phyloP scores from a whole-genome alignment of 371 early-diverging fungal species.

The Cokeromyces recurvatus region DNA sequence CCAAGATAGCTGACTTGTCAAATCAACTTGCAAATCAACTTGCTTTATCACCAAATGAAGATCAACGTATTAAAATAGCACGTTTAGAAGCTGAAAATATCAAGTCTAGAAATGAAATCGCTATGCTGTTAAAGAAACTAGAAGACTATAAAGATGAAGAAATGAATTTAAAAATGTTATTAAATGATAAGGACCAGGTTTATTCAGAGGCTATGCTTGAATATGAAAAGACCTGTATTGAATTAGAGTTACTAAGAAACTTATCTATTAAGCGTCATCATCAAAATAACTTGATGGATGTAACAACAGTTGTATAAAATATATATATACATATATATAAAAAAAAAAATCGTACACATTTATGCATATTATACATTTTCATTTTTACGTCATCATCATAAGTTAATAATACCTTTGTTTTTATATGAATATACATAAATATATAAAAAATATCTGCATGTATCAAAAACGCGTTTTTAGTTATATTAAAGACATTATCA shows the following conservation, averaged over 20 bases:
- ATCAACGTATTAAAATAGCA: conserved; percentile 44
- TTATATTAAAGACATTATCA: too few relatives aligned
- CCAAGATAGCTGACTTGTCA: conserved; percentile 38
- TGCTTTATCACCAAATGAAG: conserved; percentile 4
- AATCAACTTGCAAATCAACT: conserved; percentile 32
- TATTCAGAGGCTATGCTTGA: conserved; percentile 31
- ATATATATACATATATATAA: too few relatives aligned
- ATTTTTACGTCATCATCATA: too few relatives aligned
- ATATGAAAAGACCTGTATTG: conserved; percentile 45
- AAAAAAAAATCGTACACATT: too few relatives aligned
- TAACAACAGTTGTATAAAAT: too few relatives aligned
- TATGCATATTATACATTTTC: too few relatives aligned
- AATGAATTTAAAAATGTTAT: conserved; percentile 27
- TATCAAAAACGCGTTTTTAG: too few relatives aligned
- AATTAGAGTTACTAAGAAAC: conserved; percentile 44
- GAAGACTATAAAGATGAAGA: conserved; percentile 50
- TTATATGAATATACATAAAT: too few relatives aligned
- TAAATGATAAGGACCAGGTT: conserved; percentile 40
- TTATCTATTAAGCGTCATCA: not conserved
- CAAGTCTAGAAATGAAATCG: conserved; percentile 49
- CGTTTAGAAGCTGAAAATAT: conserved; percentile 54
- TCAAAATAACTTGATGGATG: too few relatives aligned
- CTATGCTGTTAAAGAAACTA: conserved; percentile 40
- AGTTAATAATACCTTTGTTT: too few relatives aligned
- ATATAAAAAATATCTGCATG: too few relatives aligned